phyloP scores from a whole-genome alignment of 441 rosid genomes.

The Dalechampia spathulata region DNA sequence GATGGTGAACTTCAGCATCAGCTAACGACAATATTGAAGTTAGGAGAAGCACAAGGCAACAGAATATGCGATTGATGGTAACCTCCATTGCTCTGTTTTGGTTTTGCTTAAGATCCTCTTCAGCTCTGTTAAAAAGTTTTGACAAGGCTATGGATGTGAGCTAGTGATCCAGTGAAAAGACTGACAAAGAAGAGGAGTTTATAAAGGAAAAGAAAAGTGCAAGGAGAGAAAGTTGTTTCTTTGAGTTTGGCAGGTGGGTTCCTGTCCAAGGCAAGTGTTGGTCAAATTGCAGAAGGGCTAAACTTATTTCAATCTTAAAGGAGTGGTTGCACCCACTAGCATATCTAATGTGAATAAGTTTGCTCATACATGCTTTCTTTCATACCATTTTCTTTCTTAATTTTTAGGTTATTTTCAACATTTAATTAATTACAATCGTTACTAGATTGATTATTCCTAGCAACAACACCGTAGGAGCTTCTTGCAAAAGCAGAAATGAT shows the following conservation, averaged over 20 bases:
- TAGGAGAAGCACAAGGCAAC: slow-evolving; percentile 29
- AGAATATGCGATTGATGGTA: slow-evolving; percentile 6
- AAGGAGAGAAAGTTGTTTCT: slow-evolving; percentile 13
- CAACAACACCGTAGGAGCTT: too few species aligned
- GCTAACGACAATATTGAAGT: slow-evolving; percentile 30
- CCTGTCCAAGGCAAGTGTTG: slow-evolving; percentile 11
- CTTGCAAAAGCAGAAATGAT: too few species aligned
- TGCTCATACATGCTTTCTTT: slow-evolving; percentile 29
- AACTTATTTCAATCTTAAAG: slow-evolving; percentile 26
- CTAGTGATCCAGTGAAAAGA: too few species aligned
- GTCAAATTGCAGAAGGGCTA: not conserved
- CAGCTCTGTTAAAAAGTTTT: too few species aligned
- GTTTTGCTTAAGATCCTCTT: too few species aligned
- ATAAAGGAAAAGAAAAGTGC: slow-evolving; percentile 32
- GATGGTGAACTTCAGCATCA: slow-evolving; percentile 45
- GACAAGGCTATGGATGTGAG: too few species aligned
- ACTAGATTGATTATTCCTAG: too few species aligned
- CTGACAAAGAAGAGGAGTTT: too few species aligned
- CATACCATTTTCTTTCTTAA: too few species aligned
- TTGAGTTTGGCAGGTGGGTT: slow-evolving; percentile 51
- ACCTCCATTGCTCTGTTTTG: too few species aligned
- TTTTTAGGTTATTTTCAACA: too few species aligned
- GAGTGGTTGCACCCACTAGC: slow-evolving; percentile 69
- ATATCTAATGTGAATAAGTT: slow-evolving; percentile 11
- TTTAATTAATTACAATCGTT: too few species aligned